A percentile compares a stretch with the other conserved stretches of the same genome.
Conservation (phyloP, 352 stramenopile genomes). For the Pythium periplocum region DNA sequence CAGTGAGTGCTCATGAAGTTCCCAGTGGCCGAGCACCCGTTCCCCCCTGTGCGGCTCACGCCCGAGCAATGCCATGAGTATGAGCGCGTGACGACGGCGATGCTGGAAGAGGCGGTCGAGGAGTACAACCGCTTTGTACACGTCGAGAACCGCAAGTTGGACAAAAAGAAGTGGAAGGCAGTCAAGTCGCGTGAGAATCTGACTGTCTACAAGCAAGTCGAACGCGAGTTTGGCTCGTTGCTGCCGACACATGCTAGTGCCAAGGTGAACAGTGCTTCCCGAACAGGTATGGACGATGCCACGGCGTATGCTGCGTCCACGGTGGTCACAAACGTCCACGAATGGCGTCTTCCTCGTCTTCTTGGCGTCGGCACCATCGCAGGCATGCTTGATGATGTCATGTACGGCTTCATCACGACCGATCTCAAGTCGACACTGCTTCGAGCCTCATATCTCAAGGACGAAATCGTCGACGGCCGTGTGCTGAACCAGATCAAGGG, state of each 20-base stretch:
- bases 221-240: background rate
- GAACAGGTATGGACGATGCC: background rate
- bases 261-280: background rate
- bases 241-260: background rate
- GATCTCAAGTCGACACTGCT: conserved; percentile 43
- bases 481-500: conserved; percentile 41
- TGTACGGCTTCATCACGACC: conserved; percentile 42
- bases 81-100: conserved; percentile 2
- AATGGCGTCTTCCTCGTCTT: conserved; percentile 17
- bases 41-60: conserved; percentile 19
- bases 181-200: conserved; percentile 29
- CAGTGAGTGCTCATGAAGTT: conserved; percentile 14
- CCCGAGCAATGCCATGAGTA: conserved; percentile 12
- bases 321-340: conserved; percentile 7
- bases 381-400: conserved; percentile 22
- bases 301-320: background rate
- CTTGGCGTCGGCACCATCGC: conserved; percentile 19
- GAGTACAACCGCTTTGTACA: conserved; percentile 22
- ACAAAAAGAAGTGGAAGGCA: conserved; percentile 23
- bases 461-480: conserved; percentile 44
- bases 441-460: conserved; percentile 40
- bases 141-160: conserved; percentile 18
- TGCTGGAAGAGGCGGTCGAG: conserved; percentile 18
- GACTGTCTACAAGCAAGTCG: conserved; percentile 25
- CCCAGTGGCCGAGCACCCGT: conserved; percentile 17